Percentiles rank a stretch among this genome's conserved stretches.
Conservation (phyloP, 2,329 filamentous ascomycete genomes). For the Fusarium pilosicola region DNA sequence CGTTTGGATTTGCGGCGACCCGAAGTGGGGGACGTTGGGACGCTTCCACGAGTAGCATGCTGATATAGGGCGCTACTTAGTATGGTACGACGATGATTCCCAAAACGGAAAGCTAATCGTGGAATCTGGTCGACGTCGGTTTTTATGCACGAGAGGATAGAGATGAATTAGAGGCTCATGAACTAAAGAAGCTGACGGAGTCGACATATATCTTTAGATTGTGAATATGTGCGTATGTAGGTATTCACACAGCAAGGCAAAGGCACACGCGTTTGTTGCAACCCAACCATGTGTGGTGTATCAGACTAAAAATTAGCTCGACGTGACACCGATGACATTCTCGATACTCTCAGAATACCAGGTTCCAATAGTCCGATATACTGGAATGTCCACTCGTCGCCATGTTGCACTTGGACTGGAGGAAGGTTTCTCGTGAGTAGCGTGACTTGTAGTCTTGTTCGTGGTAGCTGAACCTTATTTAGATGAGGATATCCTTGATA, state of each 20-base stretch:
- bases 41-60: conserved; percentile 2
- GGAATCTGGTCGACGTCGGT: conserved; percentile 30
- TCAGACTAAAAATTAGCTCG: neutral
- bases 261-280: neutral
- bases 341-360: neutral
- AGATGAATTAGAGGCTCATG: conserved; percentile 2
- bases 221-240: neutral
- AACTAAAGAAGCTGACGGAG: neutral
- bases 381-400: neutral
- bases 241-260: neutral
- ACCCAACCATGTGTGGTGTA: neutral
- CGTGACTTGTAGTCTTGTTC: conserved; percentile 16
- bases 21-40: conserved; percentile 37
- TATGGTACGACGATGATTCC: conserved; percentile 33
- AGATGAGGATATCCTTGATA: conserved; percentile 27
- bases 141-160: conserved; percentile 16
- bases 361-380: neutral
- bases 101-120: conserved; percentile 43
- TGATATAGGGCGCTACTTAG: conserved; percentile 5
- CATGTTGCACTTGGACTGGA: conserved; percentile 7
- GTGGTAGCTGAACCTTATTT: conserved; percentile 38
- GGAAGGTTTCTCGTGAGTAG: conserved; percentile 10
- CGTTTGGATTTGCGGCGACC: conserved; percentile 41
- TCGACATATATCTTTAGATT: neutral
- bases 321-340: neutral